Conservation (phyloP, 164 flowering plant species). For the Vitis riparia region DNA sequence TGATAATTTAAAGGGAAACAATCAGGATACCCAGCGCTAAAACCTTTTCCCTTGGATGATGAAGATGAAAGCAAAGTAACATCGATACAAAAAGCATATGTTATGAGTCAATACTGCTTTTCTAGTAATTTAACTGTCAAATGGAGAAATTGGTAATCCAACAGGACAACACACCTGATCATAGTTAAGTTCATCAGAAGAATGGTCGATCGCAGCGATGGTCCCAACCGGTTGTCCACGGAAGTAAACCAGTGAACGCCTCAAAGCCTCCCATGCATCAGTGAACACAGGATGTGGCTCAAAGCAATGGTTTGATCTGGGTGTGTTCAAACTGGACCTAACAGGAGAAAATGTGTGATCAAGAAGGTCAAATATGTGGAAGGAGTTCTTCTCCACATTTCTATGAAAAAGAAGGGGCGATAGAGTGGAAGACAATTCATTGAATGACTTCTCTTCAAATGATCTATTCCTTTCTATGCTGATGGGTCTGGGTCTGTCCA, state of each 20-base stretch:
- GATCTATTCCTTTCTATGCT: constrained; percentile 51
- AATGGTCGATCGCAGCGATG: constrained; percentile 68
- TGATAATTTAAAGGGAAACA: no score
- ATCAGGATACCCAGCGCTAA: no score
- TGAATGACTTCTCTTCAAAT: constrained; percentile 51
- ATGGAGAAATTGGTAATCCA: background rate
- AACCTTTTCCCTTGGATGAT: no score
- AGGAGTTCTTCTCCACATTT: constrained; percentile 20
- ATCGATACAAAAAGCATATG: background rate
- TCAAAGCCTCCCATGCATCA: constrained; percentile 75
- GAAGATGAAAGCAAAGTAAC: no score
- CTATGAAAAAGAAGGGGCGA: constrained; percentile 25
- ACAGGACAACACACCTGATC: constrained; percentile 53
- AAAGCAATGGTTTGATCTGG: constrained; percentile 30
- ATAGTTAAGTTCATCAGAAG: constrained; percentile 65
- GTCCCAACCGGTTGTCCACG: constrained; percentile 80
- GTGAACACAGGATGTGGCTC: constrained; percentile 62
- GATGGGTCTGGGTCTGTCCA: constrained; percentile 32
- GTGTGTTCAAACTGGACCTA: constrained; percentile 50
- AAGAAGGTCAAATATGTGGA: constrained; percentile 28
- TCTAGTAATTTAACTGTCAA: no score
- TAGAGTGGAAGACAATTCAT: constrained; percentile 32
- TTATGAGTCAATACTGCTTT: background rate
- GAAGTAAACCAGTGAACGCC: constrained; percentile 58
- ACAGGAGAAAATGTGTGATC: constrained; percentile 40